Evolutionary conservation across 1,284 basidiomycete genomes (phyloP).

Genomic region (Gomphus sp.): DNA sequence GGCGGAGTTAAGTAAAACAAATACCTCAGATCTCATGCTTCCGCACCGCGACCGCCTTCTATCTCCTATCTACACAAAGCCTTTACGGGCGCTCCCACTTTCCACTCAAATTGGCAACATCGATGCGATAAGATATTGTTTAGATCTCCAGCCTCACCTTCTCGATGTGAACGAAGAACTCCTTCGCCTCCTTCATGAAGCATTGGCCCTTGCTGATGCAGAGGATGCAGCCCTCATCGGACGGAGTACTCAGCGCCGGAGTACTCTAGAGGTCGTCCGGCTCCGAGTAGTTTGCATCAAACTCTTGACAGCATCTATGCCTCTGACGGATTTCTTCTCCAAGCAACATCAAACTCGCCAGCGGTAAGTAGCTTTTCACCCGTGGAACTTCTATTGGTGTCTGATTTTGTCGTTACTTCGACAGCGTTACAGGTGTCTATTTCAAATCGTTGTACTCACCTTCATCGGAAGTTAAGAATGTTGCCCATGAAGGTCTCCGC

Average conservation of each 20-base stretch:
- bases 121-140: conserved; percentile 91
- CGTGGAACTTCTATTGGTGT: conserved; percentile 3
- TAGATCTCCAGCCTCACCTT: conserved; percentile 76
- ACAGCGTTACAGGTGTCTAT: conserved; percentile 88
- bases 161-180: conserved; percentile 91
- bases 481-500: conserved; percentile 89
- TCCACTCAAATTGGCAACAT: conserved; percentile 98
- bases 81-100: conserved; percentile 92
- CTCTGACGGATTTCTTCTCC: conserved; percentile 85
- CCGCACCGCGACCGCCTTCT: conserved; percentile 87
- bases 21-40: conserved; percentile 71
- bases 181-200: conserved; percentile 87
- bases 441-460: conserved; percentile 98
- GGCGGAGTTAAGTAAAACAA: conserved; percentile 64
- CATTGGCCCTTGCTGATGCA: conserved; percentile 91
- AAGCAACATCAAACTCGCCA: conserved; percentile 77
- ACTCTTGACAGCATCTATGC: conserved; percentile 90
- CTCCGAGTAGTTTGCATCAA: conserved; percentile 95
- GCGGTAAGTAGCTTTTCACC: conserved; percentile 42
- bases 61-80: conserved; percentile 90
- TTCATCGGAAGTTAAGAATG: conserved; percentile 90
- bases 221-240: conserved; percentile 82
- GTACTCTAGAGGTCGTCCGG: conserved; percentile 76
- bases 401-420: conserved; percentile 11
- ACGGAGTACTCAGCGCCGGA: conserved; percentile 70